Evolutionary conservation across 208 protist genomes (phyloP), one percentile per base, ranked within the genome.

Genomic region (Zelonia costaricensis): DNA sequence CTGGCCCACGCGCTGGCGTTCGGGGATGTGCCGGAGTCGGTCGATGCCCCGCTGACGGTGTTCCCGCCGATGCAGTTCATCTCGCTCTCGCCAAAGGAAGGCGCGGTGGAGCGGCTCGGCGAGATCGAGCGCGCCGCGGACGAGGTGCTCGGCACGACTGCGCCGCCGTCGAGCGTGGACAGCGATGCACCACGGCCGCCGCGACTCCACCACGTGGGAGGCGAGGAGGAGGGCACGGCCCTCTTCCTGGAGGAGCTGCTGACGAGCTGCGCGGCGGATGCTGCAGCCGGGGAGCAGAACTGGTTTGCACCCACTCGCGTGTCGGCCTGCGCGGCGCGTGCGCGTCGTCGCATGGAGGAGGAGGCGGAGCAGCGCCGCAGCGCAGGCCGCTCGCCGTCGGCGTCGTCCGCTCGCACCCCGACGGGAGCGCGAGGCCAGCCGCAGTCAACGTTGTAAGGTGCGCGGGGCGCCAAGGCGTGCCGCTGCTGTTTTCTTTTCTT

Each of bases 211-310:
- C 69, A 84, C 44, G 82, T 84, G 2, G 82, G 82, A 1, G 82
- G 82, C 3, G 82, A 88, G 55, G 82, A 88, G 61, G 74, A 84
- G 49, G 82, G 82, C 56, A 84, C 78, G 1, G 82, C 70, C 15
- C 42, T 76, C 20, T 84, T 88, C 45, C 46, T 88, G 28, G 47
- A 80, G 23, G 66, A 76, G 30, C 62, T 82, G 8, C 22, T 86
- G 15, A 30, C 22, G 18, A 52, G 38, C 13, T 78, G 69, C 36
- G 39, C 49, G 3, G 42, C 15, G 4, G 68, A 69, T 3, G 23
- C 7, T 27, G 20, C 35, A 4, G 10, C 36, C 0, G 6, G 40
- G 27, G 40, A 18, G n/a, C 13, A 1, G 28, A 69, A 55, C 27
- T 72, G 61, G 73, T 80, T 84, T 47, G 64, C 66, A 12, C 38